Evolutionary conservation across 2,329 filamentous ascomycete species (phyloP), one percentile per base, ranked within the genome.

Genomic region (Arthrobotrys conoides): DNA sequence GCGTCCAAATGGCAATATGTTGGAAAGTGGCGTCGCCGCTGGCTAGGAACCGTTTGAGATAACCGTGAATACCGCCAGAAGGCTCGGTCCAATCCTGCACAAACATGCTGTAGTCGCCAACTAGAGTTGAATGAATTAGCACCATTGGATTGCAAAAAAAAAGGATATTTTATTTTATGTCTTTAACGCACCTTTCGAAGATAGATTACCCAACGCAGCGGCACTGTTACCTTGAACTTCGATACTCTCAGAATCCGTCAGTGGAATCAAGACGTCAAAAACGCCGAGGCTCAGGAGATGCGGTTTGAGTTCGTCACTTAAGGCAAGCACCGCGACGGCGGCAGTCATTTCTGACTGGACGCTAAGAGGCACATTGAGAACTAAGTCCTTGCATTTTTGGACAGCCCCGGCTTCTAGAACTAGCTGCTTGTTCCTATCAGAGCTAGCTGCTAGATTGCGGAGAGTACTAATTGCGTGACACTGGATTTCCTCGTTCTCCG

Each of bases 281-380:
- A 99, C 95, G 22, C 95, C 96, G 1, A 98, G 88, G 79, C 93
- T 94, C 69, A 99, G 87, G 12, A 99, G 88, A 83, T 97, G 93
- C 3, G 92, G 90, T 86, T 99, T 99, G 75, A 99, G 88, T 80
- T 99, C 96, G 82, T 99, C 96, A 82, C 95, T 97, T 65, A 99
- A 87, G 18, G 96, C 96, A 80, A 99, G 88, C 14, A 99, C 96
- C 44, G 96, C 96, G 85, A 99, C 97, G 0, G 96, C 96, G n/a
- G 96, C 96, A 3, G 96, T 99, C 96, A 99, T 99, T 85, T 99
- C 96, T 1, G 94, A 97, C 84, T 99, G 96, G 1, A 99, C 96
- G 46, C 93, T 95, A 61, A 98, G 88, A 0, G 96, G 94, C 1
- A 98, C 96, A 71, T 96, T 91, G 18, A 99, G 87, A 24, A 99